These are phyloP conservation scores for Pichia insulana DNA, from an alignment of 805 yeast species.

Conservation along the genomic window DNA sequence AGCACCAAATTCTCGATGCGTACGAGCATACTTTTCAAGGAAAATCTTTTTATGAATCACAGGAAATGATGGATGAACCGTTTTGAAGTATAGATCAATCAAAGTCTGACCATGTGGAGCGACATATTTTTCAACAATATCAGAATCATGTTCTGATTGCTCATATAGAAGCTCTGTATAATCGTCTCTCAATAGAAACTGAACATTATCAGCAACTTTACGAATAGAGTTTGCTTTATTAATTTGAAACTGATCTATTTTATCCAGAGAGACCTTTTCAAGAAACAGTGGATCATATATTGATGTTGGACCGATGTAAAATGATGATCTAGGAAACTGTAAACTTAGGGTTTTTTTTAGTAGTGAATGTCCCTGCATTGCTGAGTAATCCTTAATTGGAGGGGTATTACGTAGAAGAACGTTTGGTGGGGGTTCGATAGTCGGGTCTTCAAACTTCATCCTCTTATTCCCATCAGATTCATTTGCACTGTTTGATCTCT, in stretches of 20 bases:
- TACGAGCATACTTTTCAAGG: constrained; percentile 80
- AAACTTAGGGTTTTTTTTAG: constrained; percentile 62
- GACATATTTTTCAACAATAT: constrained; percentile 72
- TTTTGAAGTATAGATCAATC: constrained; percentile 71
- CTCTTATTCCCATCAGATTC: constrained; percentile 19
- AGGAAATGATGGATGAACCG: constrained; percentile 88
- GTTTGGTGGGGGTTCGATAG: constrained; percentile 31
- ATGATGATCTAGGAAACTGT: constrained; percentile 85
- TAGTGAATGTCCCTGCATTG: constrained; percentile 53
- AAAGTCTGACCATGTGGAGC: constrained; percentile 88
- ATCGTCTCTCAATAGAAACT: constrained; percentile 76
- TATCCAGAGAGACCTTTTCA: constrained; percentile 53
- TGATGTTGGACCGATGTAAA: constrained; percentile 83
- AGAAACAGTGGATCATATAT: constrained; percentile 67
- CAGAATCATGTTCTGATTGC: constrained; percentile 68
- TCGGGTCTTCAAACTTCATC: constrained; percentile 27
- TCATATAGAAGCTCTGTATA: constrained; percentile 60
- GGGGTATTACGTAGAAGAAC: constrained; percentile 41
- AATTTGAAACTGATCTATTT: constrained; percentile 73
- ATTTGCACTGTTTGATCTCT: constrained; percentile 29
- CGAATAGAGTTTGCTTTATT: constrained; percentile 60
- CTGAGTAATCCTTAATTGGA: constrained; percentile 62
- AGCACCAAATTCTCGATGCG: constrained; percentile 87
- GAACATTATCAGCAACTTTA: constrained; percentile 67
- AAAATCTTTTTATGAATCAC: constrained; percentile 86